Base-by-base conservation (phyloP, 2,329 filamentous ascomycete species). In the Alternaria rosae region DNA sequence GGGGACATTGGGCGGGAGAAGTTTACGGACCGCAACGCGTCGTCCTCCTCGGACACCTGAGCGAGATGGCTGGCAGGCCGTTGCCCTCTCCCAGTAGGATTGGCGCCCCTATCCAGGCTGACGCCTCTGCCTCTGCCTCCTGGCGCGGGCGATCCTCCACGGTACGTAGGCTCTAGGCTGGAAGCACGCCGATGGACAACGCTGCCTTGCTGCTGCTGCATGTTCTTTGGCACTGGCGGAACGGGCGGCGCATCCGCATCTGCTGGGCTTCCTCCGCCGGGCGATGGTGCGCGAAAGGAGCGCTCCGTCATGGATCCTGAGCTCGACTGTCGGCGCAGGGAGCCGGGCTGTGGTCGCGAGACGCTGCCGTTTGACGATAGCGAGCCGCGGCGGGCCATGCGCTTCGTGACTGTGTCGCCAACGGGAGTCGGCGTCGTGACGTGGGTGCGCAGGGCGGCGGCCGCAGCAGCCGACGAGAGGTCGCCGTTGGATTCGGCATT, bases 281-380 rank as follows among this genome's bases (percentile, higher is more conserved):
- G 72, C 84, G 83, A 96, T 4, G 89, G 88, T 12, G 91, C 91
- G 69, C 94, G 89, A 79, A 97, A 97, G 1, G 93, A 94, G 60
- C 94, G 88, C 77, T 94, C 92, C 28, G 88, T 90, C 94, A 98
- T 97, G 52, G 93, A 97, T 21, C 89, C 86, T 26, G 87, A 87
- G 80, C 94, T 89, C 85, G 63, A 94, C 81, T 54, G 78, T 64
- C 79, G 66, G 64, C 75, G 82, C 82, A 80, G 58, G 10, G 58
- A 59, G 6, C 65, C 55, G 3, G 64, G 78, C 58, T 77, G 78
- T 6, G 65, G 80, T 62, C 76, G 76, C 56, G 72, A 78, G 67
- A 78, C 81, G 66, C 85, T 87, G 35, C 83, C 85, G 50, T 87
- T 83, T 5, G 92, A 94, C 2, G 92, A 92, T 43, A 87, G 81